These are phyloP conservation scores for Aspergillus baeticus DNA, from an alignment of 495 filamentous ascomycete species.

Conservation along the genomic window DNA sequence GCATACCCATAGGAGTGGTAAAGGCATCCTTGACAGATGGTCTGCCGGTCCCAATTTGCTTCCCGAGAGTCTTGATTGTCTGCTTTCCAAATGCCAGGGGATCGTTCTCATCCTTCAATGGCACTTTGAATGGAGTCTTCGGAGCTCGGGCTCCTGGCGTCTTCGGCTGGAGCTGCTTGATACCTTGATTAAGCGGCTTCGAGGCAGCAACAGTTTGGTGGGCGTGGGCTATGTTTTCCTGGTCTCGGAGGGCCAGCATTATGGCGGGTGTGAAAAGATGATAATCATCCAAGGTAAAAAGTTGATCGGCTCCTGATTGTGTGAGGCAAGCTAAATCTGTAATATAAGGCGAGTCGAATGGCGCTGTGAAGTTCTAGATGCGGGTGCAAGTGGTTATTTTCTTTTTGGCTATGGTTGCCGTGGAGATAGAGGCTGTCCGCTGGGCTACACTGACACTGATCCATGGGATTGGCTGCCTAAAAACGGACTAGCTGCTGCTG, in stretches of 20 bases:
- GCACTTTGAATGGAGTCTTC: conserved; percentile 82
- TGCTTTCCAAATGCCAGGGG: conserved; percentile 62
- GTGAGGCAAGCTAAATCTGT: background rate
- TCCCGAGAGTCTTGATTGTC: conserved; percentile 59
- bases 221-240: conserved; percentile 82
- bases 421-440: conserved; percentile 43
- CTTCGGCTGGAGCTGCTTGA: conserved; percentile 65
- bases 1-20: conserved; percentile 78
- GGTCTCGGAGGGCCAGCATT: conserved; percentile 82
- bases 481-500: background rate
- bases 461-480: conserved; percentile 5
- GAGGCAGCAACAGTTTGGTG: conserved; percentile 74
- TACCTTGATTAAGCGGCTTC: conserved; percentile 73
- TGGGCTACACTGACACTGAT: background rate
- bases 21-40: conserved; percentile 63
- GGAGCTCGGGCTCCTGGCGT: conserved; percentile 73
- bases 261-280: conserved; percentile 30
- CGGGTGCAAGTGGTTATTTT: conserved; percentile 21
- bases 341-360: background rate
- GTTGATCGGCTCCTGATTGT: background rate
- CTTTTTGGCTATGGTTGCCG: conserved; percentile 39
- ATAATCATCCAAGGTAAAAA: conserved; percentile 23
- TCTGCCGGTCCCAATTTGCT: conserved; percentile 65
- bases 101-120: conserved; percentile 85
- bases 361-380: conserved; percentile 26